phyloP scores from a whole-genome alignment of 371 early-diverging fungal genomes.

The Mortierella sp. region DNA sequence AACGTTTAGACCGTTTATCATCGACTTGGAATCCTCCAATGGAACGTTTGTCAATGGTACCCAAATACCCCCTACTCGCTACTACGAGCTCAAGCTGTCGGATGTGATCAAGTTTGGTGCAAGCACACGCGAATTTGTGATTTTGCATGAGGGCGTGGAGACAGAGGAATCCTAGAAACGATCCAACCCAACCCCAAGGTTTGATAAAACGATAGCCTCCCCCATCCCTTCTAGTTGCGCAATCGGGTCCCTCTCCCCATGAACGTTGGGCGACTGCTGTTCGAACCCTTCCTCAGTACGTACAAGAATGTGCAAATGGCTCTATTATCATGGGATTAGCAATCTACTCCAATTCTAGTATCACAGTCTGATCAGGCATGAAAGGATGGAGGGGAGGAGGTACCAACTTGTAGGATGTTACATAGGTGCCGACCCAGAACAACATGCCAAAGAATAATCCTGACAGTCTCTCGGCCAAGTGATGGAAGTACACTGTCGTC shows the following conservation, averaged over 20 bases:
- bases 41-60: constrained; percentile 90
- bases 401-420: constrained; percentile 29
- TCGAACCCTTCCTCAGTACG: no score
- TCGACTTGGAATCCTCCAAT: constrained; percentile 93
- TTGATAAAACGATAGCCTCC: no score
- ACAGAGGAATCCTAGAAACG: neutral
- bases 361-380: constrained; percentile 45
- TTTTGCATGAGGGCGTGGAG: constrained; percentile 76
- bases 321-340: no score
- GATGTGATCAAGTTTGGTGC: constrained; percentile 92
- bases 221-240: no score
- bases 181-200: no score
- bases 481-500: constrained; percentile 87
- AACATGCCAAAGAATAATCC: constrained; percentile 76
- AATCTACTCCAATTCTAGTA: no score
- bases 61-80: constrained; percentile 79
- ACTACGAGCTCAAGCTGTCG: constrained; percentile 80
- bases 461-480: constrained; percentile 72
- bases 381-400: constrained; percentile 19
- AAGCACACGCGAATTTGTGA: constrained; percentile 91
- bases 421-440: constrained; percentile 72
- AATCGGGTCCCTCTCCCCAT: no score
- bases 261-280: no score
- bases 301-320: no score
- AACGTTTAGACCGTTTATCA: constrained; percentile 84